A percentile compares a stretch with the other conserved stretches of the same genome.
Conservation (phyloP, 2,329 filamentous ascomycete genomes). For the Xylariomycetidae sp. region DNA sequence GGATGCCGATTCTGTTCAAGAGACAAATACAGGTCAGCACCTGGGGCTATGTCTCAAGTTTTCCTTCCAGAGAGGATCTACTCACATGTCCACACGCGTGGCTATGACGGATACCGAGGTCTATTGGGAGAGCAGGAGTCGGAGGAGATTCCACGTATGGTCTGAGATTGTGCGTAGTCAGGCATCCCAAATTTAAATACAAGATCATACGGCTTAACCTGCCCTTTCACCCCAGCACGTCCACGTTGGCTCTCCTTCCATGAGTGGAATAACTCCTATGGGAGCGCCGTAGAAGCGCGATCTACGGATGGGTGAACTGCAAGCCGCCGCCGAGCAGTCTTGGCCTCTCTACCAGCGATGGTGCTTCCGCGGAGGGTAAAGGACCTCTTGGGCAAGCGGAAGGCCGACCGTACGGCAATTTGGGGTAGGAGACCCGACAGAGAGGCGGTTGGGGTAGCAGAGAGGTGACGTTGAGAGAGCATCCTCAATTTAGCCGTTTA, state of each 20-base stretch:
- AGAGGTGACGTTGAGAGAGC: constrained; percentile 18
- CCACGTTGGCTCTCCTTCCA: too few relatives aligned
- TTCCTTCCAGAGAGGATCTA: background rate
- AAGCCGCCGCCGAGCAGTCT: constrained; percentile 13
- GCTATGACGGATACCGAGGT: background rate
- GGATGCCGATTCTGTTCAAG: background rate
- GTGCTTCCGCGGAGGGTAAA: constrained; percentile 11
- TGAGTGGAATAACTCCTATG: too few relatives aligned
- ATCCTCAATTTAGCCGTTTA: constrained; percentile 27
- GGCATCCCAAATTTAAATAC: too few relatives aligned
- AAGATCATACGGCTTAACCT: too few relatives aligned
- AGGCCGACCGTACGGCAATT: constrained; percentile 14
- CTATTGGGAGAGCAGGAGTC: background rate
- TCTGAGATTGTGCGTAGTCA: too few relatives aligned
- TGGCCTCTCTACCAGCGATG: constrained; percentile 12
- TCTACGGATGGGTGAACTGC: too few relatives aligned
- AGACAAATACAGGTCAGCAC: background rate
- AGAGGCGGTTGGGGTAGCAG: constrained; percentile 14
- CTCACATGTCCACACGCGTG: constrained; percentile 12
- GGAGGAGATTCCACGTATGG: too few relatives aligned
- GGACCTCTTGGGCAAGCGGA: constrained; percentile 22
- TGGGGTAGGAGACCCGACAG: constrained; percentile 18
- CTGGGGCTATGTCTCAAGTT: constrained; percentile 2
- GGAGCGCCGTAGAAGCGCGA: too few relatives aligned
- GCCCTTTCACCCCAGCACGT: too few relatives aligned